Conservation (phyloP, 768 basidiomycete genomes). For the Basidioascus undulatus region DNA sequence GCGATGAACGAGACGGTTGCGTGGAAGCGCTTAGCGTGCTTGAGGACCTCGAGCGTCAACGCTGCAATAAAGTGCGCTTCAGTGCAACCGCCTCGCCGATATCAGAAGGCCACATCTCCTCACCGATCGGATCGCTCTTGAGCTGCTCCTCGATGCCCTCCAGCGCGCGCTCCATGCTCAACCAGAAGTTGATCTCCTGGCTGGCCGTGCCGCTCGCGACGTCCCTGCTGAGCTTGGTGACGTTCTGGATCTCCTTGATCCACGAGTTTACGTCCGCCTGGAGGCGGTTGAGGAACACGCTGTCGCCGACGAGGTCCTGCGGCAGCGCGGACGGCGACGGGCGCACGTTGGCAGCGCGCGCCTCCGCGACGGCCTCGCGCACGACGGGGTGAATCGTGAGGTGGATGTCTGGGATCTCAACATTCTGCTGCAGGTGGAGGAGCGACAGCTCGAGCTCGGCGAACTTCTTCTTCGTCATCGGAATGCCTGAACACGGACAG, state of each 20-base stretch:
- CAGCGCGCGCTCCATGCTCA: conserved; percentile 74
- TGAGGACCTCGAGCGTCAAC: conserved; percentile 41
- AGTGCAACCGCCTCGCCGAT: too few species aligned
- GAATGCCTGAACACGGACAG: conserved; percentile 34
- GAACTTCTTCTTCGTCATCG: conserved; percentile 97
- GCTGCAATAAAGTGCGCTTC: background rate
- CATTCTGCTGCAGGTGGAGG: conserved; percentile 90
- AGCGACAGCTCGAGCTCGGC: conserved; percentile 87
- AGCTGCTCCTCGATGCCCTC: conserved; percentile 84
- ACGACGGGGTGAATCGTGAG: conserved; percentile 77
- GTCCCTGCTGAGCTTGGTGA: conserved; percentile 85
- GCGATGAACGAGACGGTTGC: conserved; percentile 95
- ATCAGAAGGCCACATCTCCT: conserved; percentile 34
- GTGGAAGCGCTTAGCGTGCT: conserved; percentile 89
- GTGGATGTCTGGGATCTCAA: conserved; percentile 93
- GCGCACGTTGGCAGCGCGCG: conserved; percentile 27
- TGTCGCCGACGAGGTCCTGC: conserved; percentile 54
- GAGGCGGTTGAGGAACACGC: conserved; percentile 72
- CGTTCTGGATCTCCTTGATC: conserved; percentile 94
- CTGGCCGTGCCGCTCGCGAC: conserved; percentile 86
- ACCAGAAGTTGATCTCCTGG: conserved; percentile 98
- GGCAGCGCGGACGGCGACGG: conserved; percentile 56
- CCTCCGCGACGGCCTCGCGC: conserved; percentile 51
- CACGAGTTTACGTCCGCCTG: conserved; percentile 86
- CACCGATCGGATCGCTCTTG: conserved; percentile 68